Percentiles rank a stretch among this genome's conserved stretches.
Conservation (phyloP, 352 stramenopile species). For the Vaucheria bursata region DNA sequence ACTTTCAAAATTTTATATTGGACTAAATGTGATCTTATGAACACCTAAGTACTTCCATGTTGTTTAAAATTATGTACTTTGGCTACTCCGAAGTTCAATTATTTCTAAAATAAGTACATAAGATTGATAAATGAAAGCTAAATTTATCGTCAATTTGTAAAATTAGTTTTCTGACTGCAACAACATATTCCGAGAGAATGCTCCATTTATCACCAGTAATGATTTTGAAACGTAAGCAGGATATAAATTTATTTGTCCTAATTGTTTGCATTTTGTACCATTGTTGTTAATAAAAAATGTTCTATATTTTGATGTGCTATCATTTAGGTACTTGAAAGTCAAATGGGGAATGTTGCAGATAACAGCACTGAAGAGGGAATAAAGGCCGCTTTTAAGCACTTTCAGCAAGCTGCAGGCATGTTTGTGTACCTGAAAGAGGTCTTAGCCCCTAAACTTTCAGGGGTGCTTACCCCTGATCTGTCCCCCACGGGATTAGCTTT, state of each 20-base stretch:
- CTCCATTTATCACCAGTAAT: too few relatives aligned
- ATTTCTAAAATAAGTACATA: too few relatives aligned
- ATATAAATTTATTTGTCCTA: not conserved
- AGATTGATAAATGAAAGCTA: too few relatives aligned
- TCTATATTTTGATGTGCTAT: too few relatives aligned
- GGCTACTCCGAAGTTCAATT: too few relatives aligned
- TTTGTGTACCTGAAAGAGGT: slow-evolving; percentile 44
- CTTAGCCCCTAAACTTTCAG: slow-evolving; percentile 12
- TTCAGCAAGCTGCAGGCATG: slow-evolving; percentile 66
- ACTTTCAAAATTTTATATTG: too few relatives aligned
- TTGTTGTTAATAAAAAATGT: not conserved
- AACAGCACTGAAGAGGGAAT: slow-evolving; percentile 62
- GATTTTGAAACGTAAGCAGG: not conserved
- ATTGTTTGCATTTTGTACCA: not conserved
- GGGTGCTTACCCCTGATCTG: slow-evolving; percentile 39
- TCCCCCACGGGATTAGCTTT: slow-evolving; percentile 52
- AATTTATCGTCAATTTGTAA: too few relatives aligned
- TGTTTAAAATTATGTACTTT: too few relatives aligned
- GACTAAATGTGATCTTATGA: too few relatives aligned
- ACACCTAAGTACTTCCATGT: too few relatives aligned
- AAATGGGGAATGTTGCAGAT: slow-evolving; percentile 67
- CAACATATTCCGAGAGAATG: too few relatives aligned
- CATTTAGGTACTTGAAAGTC: slow-evolving; percentile 62
- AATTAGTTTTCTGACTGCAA: too few relatives aligned
- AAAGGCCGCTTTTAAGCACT: slow-evolving; percentile 68